These are phyloP conservation scores for Berberis thunbergii DNA, from an alignment of 164 flowering plant genomes.

Conservation along the genomic window DNA sequence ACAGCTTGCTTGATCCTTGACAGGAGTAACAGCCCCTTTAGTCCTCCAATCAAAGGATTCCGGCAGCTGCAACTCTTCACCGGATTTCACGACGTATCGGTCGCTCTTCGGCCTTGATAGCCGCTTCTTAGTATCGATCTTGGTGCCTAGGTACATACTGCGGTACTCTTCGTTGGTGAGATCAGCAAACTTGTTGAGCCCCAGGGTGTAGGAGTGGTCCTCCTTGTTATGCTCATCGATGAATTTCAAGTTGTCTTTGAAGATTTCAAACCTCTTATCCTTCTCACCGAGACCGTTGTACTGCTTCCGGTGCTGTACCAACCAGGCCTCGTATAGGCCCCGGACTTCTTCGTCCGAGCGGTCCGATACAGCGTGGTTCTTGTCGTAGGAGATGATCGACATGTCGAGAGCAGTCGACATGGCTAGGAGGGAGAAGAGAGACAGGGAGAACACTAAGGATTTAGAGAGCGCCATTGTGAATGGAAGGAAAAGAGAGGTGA, in stretches of 20 bases:
- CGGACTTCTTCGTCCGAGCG: constrained; percentile 30
- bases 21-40: constrained; percentile 58
- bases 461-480: constrained; percentile 5
- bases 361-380: no score
- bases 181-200: constrained; percentile 73
- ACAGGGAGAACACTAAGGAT: constrained; percentile 11
- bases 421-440: constrained; percentile 9
- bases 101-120: constrained; percentile 21
- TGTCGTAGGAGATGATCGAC: constrained; percentile 18
- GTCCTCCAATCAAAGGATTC: constrained; percentile 81
- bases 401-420: constrained; percentile 21
- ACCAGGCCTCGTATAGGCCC: constrained; percentile 46
- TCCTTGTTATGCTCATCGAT: constrained; percentile 61
- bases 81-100: constrained; percentile 40
- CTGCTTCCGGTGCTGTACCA: constrained; percentile 38
- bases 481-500: background rate
- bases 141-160: constrained; percentile 46
- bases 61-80: constrained; percentile 45
- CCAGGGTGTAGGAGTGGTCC: constrained; percentile 41
- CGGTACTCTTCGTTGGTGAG: constrained; percentile 73
- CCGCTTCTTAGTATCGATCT: constrained; percentile 29
- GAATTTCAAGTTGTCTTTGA: constrained; percentile 60
- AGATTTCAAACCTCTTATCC: constrained; percentile 47
- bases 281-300: constrained; percentile 53
- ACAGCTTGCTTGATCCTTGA: constrained; percentile 88